A percentile compares a stretch with the other conserved stretches of the same genome.
These are phyloP conservation scores for Suillus subaureus DNA, from an alignment of 768 basidiomycete genomes.

Conservation along the genomic window DNA sequence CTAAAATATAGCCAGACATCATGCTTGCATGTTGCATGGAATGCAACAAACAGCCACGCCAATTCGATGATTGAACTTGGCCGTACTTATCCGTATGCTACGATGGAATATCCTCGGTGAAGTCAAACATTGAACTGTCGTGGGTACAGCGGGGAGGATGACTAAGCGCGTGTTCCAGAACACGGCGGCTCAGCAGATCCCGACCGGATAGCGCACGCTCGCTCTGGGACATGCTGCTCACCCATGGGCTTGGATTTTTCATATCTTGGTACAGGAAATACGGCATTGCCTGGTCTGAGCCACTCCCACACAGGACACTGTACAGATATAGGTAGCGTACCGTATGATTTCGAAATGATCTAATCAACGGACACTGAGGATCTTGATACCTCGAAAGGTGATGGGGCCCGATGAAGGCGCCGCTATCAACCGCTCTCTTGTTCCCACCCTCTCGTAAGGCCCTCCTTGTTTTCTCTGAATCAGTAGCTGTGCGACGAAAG, in stretches of 20 bases:
- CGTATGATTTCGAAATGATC: neutral
- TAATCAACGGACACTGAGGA: neutral
- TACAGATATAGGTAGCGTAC: neutral
- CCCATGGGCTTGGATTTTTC: too few relatives aligned
- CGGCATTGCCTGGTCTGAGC: neutral
- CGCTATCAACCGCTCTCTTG: constrained; percentile 1
- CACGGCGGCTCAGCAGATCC: too few relatives aligned
- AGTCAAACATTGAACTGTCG: too few relatives aligned
- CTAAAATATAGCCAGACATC: neutral
- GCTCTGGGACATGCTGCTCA: too few relatives aligned
- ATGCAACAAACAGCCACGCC: too few relatives aligned
- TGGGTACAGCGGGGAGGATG: too few relatives aligned
- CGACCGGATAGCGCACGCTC: too few relatives aligned
- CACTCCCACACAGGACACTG: neutral
- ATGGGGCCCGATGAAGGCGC: neutral
- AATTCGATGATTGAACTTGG: too few relatives aligned
- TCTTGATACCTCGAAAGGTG: neutral
- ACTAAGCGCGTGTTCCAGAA: too few relatives aligned
- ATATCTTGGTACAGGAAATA: neutral
- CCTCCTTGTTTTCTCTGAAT: constrained; percentile 4
- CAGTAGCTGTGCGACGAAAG: constrained; percentile 29
- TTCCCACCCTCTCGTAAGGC: constrained; percentile 3
- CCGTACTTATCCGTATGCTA: too few relatives aligned
- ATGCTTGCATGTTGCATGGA: neutral
- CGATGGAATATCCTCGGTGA: too few relatives aligned